Percentiles rank a stretch among this genome's conserved stretches.
Conservation (phyloP, 2,329 filamentous ascomycete genomes). For the Aureobasidium subglaciale region DNA sequence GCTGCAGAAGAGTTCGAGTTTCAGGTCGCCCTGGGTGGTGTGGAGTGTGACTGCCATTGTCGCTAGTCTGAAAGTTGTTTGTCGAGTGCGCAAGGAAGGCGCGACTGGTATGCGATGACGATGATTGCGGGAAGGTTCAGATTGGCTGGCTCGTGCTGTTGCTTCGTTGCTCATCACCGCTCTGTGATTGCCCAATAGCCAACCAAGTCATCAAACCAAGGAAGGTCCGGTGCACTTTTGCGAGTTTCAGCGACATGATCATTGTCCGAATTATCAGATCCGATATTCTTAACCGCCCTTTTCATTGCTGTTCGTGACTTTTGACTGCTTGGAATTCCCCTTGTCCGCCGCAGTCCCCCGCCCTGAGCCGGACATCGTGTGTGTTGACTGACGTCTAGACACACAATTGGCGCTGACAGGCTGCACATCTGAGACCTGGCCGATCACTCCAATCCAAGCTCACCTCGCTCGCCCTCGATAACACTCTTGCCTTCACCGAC, state of each 20-base stretch:
- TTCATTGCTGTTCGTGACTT: not conserved
- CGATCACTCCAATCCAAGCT: too few species aligned
- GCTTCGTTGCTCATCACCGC: not conserved
- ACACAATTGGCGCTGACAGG: not conserved
- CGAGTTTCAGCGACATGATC: conserved; percentile 8
- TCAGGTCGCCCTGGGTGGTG: conserved; percentile 82
- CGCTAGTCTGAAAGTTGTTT: not conserved
- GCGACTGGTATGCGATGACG: not conserved
- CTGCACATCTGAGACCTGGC: not conserved
- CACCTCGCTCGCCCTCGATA: not conserved
- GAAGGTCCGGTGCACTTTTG: not conserved
- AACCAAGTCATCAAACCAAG: conserved; percentile 8
- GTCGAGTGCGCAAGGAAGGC: not conserved
- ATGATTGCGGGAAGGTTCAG: not conserved
- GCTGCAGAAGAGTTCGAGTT: conserved; percentile 94
- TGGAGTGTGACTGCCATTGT: conserved; percentile 58
- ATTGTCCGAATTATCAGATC: not conserved
- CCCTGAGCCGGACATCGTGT: not conserved
- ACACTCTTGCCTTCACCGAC: not conserved
- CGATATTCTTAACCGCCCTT: not conserved
- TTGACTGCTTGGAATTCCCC: not conserved
- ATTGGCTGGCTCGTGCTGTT: not conserved
- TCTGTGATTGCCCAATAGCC: not conserved
- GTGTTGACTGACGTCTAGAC: not conserved
- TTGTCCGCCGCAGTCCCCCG: conserved; percentile 1